Evolutionary conservation across 805 yeast species (phyloP), one percentile per base, ranked within the genome.

Genomic region (Cyberlindnera veronae): DNA sequence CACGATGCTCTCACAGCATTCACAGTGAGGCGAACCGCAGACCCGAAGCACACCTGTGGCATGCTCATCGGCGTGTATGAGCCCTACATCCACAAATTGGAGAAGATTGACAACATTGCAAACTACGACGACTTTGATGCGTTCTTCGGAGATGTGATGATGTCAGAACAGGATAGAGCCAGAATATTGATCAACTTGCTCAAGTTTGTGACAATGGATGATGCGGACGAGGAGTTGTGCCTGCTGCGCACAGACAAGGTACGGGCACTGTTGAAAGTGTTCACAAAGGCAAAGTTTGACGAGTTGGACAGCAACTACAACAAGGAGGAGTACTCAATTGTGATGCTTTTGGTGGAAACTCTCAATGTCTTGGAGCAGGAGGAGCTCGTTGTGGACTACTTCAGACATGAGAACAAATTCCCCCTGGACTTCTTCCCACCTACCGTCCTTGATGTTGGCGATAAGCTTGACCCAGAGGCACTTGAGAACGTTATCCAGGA

Each of bases 371-470:
- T 64, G 28, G 62, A 63, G 39, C 68, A 70, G 44, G 64, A 63
- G 40, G 61, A 61, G 24, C 48, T 59, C 16, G 58, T 66, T 2
- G 60, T 67, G 13, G 72, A 68, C 37, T 68, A 65, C 39, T 69
- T 68, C 46, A 60, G 59, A 35, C 66, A 68, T 15, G 62, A 63
- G 34, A 61, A 61, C 44, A 63, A 53, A 26, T 58, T 62, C 32
- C 56, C 62, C 18, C 29, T 39, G 4, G 67, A 62, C 27, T 55
- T 56, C 37, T 54, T 60, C 39, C 65, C 64, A 1, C 31, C 33
- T 3, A 50, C 58, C 1, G 45, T 56, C 24, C 53, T 58, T 17
- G 61, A 58, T 34, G 36, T 44, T 6, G 53, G 45, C 3, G 50
- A 48, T 6, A 36, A 48, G 4, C 32, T 65, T 14, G 44, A 55